A percentile compares a stretch with the other conserved stretches of the same genome.
Evolutionary conservation across 371 early-diverging fungal genomes (phyloP).

Genomic region (Mucor velutinosus): DNA sequence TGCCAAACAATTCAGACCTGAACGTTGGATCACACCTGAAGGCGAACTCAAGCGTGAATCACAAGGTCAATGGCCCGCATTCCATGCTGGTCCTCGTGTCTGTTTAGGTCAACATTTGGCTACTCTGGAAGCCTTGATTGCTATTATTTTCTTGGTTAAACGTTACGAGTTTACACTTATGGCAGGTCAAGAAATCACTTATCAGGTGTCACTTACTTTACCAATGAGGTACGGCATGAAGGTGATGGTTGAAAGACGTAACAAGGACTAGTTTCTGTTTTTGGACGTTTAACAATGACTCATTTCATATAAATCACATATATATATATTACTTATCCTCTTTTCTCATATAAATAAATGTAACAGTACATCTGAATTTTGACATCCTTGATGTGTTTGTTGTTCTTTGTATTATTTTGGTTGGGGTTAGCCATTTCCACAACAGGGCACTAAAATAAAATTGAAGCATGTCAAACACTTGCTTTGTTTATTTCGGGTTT

Average conservation of each 20-base stretch:
- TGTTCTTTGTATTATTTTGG: not conserved
- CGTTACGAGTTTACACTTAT: slow-evolving; percentile 37
- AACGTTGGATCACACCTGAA: slow-evolving; percentile 57
- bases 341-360: not conserved
- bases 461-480: too few relatives aligned
- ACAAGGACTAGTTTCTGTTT: not conserved
- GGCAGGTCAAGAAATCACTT: slow-evolving; percentile 45
- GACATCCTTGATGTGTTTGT: not conserved
- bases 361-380: not conserved
- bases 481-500: too few relatives aligned
- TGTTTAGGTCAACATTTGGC: slow-evolving; percentile 63
- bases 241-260: slow-evolving; percentile 20
- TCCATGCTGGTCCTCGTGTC: slow-evolving; percentile 74
- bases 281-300: not conserved
- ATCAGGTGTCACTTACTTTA: slow-evolving; percentile 43
- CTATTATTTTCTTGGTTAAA: slow-evolving; percentile 48
- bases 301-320: not conserved
- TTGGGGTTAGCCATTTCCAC: too few relatives aligned
- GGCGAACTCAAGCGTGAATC: slow-evolving; percentile 42
- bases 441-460: too few relatives aligned
- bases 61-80: slow-evolving; percentile 55
- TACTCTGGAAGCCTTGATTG: slow-evolving; percentile 55
- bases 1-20: slow-evolving; percentile 60
- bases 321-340: too few relatives aligned
- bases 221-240: slow-evolving; percentile 54